These are phyloP conservation scores for Discostella pseudostelligera DNA, from an alignment of 108 stramenopile species.

Conservation along the genomic window DNA sequence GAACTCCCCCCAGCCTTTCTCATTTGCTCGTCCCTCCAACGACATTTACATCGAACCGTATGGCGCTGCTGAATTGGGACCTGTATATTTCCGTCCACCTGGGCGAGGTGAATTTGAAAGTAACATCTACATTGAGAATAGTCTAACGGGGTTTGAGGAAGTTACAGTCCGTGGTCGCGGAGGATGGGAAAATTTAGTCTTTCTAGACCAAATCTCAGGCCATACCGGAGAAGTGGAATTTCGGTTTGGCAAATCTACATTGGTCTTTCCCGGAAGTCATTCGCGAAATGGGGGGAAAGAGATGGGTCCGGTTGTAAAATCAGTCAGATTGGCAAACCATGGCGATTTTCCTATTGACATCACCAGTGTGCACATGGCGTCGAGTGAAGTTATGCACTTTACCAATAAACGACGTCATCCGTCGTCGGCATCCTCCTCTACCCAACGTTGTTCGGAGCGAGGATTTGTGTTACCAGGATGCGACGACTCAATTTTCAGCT, in stretches of 20 bases:
- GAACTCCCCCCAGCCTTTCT: conserved; percentile 61
- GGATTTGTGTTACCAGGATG: conserved; percentile 54
- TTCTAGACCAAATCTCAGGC: conserved; percentile 51
- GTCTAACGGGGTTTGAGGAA: conserved; percentile 78
- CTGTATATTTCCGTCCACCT: conserved; percentile 78
- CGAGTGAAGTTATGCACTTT: conserved; percentile 43
- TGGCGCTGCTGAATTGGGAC: conserved; percentile 70
- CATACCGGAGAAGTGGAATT: conserved; percentile 69
- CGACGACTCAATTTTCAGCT: neutral
- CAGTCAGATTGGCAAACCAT: conserved; percentile 63
- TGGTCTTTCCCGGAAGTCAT: conserved; percentile 64
- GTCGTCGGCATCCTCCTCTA: conserved; percentile 5
- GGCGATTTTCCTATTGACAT: conserved; percentile 58
- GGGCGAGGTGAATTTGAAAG: conserved; percentile 57
- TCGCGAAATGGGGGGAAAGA: conserved; percentile 1
- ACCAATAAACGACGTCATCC: conserved; percentile 27
- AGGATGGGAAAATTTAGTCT: conserved; percentile 63
- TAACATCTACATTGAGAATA: conserved; percentile 73
- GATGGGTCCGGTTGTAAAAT: conserved; percentile 48
- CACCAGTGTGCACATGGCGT: conserved; percentile 44
- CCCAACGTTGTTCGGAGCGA: conserved; percentile 34
- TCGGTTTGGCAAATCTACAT: conserved; percentile 60
- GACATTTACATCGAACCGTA: conserved; percentile 73
- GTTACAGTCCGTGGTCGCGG: conserved; percentile 61
- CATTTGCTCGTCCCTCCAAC: conserved; percentile 59